These are phyloP conservation scores for Erysimum cheiri DNA, from an alignment of 441 rosid genomes.

Conservation along the genomic window DNA sequence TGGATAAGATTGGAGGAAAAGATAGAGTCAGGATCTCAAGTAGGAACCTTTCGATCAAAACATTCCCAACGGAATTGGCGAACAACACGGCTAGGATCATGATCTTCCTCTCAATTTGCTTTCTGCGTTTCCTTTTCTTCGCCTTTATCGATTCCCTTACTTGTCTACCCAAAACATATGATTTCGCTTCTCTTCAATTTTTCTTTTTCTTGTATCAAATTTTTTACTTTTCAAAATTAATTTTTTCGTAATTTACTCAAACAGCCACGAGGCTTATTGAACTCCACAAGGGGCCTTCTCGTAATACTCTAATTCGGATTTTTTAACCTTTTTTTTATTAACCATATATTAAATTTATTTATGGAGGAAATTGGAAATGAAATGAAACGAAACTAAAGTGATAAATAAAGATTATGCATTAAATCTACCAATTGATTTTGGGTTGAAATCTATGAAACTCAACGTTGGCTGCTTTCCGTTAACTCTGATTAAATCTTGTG, in stretches of 20 bases:
- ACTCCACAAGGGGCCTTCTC: not conserved
- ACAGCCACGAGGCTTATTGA: too few relatives aligned
- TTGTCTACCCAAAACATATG: too few relatives aligned
- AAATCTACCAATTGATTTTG: too few relatives aligned
- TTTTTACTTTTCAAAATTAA: not conserved
- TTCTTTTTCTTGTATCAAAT: not conserved
- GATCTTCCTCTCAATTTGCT: conserved; percentile 17
- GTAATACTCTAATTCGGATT: not conserved
- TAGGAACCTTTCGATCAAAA: conserved; percentile 73
- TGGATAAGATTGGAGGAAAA: not conserved
- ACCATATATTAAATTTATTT: not conserved
- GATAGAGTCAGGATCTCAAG: not conserved
- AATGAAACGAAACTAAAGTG: too few relatives aligned
- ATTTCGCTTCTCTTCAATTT: not conserved
- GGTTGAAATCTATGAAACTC: too few relatives aligned
- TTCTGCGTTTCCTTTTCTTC: conserved; percentile 19
- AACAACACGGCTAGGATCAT: conserved; percentile 90
- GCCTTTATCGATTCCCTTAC: not conserved
- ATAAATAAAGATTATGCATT: too few relatives aligned
- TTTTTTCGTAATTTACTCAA: not conserved
- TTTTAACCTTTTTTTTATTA: not conserved
- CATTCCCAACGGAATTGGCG: conserved; percentile 88
- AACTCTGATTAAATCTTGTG: not conserved
- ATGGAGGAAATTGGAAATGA: not conserved
- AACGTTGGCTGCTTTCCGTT: too few relatives aligned